Evolutionary conservation across 106 monocot genomes (phyloP).

Genomic region (Acorus calamus): DNA sequence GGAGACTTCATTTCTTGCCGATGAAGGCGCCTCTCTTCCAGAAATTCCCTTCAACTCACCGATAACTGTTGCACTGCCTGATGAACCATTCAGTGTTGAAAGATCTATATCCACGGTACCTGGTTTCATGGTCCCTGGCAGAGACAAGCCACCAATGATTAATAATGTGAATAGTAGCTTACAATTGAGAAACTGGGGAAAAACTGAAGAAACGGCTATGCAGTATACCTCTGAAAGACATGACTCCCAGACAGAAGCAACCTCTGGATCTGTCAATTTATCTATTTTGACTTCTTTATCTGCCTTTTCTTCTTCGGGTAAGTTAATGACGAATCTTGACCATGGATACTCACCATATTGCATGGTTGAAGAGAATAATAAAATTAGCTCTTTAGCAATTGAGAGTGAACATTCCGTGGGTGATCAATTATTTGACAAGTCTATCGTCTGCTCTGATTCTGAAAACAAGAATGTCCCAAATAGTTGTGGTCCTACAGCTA

Average conservation of each 20-base stretch:
- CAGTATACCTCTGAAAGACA: conserved; percentile 3
- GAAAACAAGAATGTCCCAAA: conserved; percentile 6
- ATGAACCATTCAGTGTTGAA: conserved; percentile 41
- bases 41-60: conserved; percentile 72
- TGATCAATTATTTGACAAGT: background rate
- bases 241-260: conserved; percentile 4
- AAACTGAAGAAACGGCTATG: conserved; percentile 1
- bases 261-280: background rate
- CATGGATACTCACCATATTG: background rate
- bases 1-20: conserved; percentile 92
- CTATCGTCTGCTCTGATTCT: background rate
- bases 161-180: conserved; percentile 11
- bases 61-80: conserved; percentile 54
- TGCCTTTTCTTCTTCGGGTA: conserved; percentile 2
- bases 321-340: background rate
- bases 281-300: background rate
- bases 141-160: conserved; percentile 6
- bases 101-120: conserved; percentile 59
- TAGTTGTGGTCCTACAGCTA: background rate
- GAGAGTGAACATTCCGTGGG: conserved; percentile 4
- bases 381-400: background rate
- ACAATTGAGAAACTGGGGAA: background rate
- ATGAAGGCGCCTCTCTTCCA: conserved; percentile 89
- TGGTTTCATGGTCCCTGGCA: conserved; percentile 22
- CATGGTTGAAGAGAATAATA: conserved; percentile 1